Conservation (phyloP, 352 stramenopile genomes). For the Globisporangium cederbergense region DNA sequence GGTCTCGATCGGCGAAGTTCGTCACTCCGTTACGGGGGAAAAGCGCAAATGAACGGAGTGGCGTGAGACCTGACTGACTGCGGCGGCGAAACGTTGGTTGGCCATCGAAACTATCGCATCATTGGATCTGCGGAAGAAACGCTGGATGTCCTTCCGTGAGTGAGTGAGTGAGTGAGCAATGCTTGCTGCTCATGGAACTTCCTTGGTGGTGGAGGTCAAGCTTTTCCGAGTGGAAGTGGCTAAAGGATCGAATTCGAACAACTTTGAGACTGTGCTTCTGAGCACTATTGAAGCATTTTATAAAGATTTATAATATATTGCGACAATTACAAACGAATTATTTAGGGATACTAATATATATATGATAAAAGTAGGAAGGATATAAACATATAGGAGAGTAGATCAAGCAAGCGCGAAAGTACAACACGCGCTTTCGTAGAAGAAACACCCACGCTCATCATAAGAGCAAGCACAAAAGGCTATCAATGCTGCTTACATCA, state of each 20-base stretch:
- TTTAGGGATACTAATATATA: no score
- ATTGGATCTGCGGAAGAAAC: not conserved
- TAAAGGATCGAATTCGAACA: not conserved
- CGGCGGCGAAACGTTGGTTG: not conserved
- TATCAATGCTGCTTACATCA: no score
- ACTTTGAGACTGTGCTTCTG: not conserved
- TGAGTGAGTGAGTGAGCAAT: no score
- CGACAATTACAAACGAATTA: not conserved
- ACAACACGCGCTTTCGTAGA: not conserved
- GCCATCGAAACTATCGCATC: no score
- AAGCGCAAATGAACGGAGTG: constrained; percentile 1
- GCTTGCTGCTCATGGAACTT: no score
- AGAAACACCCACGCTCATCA: not conserved
- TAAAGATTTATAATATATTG: no score
- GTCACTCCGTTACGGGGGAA: not conserved
- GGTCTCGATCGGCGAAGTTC: not conserved
- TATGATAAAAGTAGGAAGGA: not conserved
- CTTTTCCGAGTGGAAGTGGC: no score
- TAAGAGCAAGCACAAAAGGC: no score
- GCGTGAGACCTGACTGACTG: not conserved
- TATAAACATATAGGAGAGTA: not conserved
- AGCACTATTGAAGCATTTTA: no score
- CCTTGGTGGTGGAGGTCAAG: no score
- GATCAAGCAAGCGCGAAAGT: not conserved
- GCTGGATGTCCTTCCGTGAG: not conserved